These are phyloP conservation scores for Zea luxurians DNA, from an alignment of 176 grass and related monocot genomes.

Conservation along the genomic window DNA sequence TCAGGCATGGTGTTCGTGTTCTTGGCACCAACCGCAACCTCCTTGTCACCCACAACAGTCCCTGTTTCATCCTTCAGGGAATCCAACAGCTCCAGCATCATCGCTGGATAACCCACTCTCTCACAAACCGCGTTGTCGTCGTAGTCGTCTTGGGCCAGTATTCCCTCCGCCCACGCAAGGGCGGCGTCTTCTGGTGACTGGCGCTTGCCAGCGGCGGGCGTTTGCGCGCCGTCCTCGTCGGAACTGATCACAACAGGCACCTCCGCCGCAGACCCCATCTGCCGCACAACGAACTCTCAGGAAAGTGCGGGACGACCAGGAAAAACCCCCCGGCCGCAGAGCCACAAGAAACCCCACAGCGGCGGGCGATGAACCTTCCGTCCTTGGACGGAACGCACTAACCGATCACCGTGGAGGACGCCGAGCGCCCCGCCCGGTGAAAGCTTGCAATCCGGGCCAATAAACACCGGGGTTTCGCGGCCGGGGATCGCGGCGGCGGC, in stretches of 20 bases:
- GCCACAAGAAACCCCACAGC: neutral
- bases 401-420: neutral
- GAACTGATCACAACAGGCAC: constrained; percentile 62
- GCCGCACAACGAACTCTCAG: neutral
- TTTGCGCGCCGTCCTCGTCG: constrained; percentile 56
- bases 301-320: neutral
- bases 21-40: constrained; percentile 11
- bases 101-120: constrained; percentile 20
- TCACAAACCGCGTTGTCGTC: neutral
- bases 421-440: neutral
- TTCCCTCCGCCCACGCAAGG: constrained; percentile 31
- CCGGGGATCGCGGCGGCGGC: neutral
- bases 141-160: neutral
- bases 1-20: constrained; percentile 6
- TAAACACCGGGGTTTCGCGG: constrained; percentile 7
- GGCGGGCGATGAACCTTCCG: neutral
- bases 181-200: neutral
- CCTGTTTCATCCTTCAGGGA: neutral
- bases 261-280: constrained; percentile 50
- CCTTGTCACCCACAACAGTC: constrained; percentile 1
- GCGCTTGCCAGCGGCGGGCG: neutral
- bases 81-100: constrained; percentile 32
- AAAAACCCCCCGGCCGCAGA: neutral
- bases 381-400: neutral
- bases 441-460: neutral